Evolutionary conservation across 495 filamentous ascomycete genomes (phyloP), one percentile per base, ranked within the genome.

Genomic region (Trichoderma gamsii): DNA sequence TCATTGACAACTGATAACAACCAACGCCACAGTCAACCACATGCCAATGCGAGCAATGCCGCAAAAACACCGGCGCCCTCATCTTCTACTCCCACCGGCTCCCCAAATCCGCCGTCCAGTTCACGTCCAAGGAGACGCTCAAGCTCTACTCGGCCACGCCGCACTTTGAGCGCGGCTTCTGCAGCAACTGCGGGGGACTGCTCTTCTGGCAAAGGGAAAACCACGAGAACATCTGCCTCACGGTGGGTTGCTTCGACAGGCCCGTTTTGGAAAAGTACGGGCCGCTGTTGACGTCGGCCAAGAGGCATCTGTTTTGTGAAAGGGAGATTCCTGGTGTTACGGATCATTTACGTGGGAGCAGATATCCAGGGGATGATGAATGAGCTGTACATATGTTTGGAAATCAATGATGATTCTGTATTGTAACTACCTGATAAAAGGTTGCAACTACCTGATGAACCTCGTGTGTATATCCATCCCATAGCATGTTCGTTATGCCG

Each of bases 281-380:
- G 27, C 66, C 70, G 23, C 70, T 71, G 59, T 69, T 77, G 29
- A 69, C 75, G 66, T 72, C 69, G n/a, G 23, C 51, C 0, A 61
- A 43, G 15, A 56, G 71, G 23, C 69, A 74, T n/a, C 44, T 72
- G 9, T 77, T 70, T 68, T 74, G 72, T 16, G 9, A 65, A 64
- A 75, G 74, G 16, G 75, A 75, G 71, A 75, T 77, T 41, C 70
- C 71, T 4, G 75, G 73, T 9, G 71, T 77, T 35, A 77, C 75
- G 0, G 73, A 75, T 66, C 52, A 64, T 11, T 29, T 70, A 27
- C 29, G 69, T 29, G 66, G 44, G 1, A 27, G 3, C 13, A 67
- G n/a, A 27, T 65, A 29, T 61, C 8, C 56, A 29, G 56, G 23
- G 1, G 56, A 61, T 61, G 25, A 32, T 32, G 56, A 61, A 32